phyloP scores from a whole-genome alignment of 139 green algal species.

The Choricystis sp. region DNA sequence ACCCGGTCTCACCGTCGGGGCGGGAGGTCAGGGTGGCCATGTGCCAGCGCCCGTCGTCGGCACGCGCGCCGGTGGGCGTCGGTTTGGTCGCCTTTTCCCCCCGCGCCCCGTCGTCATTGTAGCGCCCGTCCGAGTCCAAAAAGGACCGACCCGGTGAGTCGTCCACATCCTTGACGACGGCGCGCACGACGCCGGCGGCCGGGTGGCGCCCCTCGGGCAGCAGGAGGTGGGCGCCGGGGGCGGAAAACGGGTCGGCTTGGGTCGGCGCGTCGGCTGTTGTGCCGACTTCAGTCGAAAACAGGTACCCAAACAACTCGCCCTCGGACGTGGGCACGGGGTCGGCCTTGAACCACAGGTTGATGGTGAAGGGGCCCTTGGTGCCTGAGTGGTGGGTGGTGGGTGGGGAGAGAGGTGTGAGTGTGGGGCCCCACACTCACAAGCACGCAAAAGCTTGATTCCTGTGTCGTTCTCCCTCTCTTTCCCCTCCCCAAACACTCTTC shows the following conservation, averaged over 20 bases:
- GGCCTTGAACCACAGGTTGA: slow-evolving; percentile 44
- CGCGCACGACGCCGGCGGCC: slow-evolving; percentile 20
- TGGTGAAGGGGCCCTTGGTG: slow-evolving; percentile 22
- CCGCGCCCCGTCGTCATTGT: not conserved
- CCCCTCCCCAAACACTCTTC: not conserved
- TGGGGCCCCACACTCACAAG: too few species aligned
- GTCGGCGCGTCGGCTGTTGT: not conserved
- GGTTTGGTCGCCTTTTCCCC: not conserved
- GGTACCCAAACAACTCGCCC: slow-evolving; percentile 24
- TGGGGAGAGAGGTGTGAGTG: not conserved
- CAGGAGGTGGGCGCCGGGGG: slow-evolving; percentile 1
- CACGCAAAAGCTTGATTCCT: not conserved
- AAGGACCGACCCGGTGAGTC: slow-evolving; percentile 22
- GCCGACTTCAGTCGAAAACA: slow-evolving; percentile 23
- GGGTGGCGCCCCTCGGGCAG: slow-evolving; percentile 7
- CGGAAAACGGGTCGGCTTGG: not conserved
- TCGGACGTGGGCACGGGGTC: slow-evolving; percentile 1
- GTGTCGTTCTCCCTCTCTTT: not conserved
- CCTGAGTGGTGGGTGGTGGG: slow-evolving; percentile 6
- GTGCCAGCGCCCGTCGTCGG: slow-evolving; percentile 37
- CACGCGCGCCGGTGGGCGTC: not conserved
- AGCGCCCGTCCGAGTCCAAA: slow-evolving; percentile 27
- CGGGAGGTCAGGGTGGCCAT: slow-evolving; percentile 39
- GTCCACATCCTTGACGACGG: slow-evolving; percentile 29
- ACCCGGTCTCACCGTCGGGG: slow-evolving; percentile 11